These are phyloP conservation scores for Lactarius deliciosus DNA, from an alignment of 768 basidiomycete genomes.

Conservation along the genomic window DNA sequence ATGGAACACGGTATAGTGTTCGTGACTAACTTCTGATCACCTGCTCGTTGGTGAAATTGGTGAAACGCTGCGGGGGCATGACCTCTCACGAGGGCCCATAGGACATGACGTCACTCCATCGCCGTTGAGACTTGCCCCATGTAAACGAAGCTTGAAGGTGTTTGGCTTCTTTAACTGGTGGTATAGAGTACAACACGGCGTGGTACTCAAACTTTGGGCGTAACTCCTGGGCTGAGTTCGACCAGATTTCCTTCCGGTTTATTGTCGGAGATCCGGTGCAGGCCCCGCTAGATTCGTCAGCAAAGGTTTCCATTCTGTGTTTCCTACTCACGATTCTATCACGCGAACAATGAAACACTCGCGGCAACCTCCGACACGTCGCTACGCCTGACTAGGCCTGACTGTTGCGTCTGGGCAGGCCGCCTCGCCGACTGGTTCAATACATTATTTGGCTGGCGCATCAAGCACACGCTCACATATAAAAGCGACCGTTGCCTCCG, in stretches of 20 bases:
- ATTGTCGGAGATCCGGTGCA: background rate
- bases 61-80: background rate
- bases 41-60: background rate
- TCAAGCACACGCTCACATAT: background rate
- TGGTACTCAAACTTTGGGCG: background rate
- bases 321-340: background rate
- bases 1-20: background rate
- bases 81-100: background rate
- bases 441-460: background rate
- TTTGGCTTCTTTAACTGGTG: background rate
- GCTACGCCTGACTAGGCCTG: background rate
- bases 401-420: background rate
- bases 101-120: background rate
- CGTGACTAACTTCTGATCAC: background rate
- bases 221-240: background rate
- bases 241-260: background rate
- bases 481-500: slow-evolving; percentile 13
- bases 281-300: slow-evolving; percentile 19
- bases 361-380: background rate
- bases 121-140: background rate
- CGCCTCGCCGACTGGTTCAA: background rate
- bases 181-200: too few species aligned
- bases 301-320: slow-evolving; percentile 1
- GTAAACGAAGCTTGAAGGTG: background rate
- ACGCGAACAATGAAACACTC: background rate